Evolutionary conservation across 164 flowering plant genomes (phyloP).

Genomic region (Dillenia suffruticosa): DNA sequence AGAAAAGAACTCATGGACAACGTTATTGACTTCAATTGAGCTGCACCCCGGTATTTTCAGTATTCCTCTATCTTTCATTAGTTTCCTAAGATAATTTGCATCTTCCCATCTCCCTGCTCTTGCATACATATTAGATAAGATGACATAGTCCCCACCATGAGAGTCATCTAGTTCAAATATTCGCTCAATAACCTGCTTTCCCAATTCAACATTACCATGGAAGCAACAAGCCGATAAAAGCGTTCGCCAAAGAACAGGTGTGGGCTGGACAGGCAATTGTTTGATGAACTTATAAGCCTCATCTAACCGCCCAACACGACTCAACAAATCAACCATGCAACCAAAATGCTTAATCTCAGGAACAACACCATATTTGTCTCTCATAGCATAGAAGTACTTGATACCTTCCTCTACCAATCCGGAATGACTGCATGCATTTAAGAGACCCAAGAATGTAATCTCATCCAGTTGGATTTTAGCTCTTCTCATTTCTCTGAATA

Average conservation of each 20-base stretch:
- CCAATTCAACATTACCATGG: constrained; percentile 55
- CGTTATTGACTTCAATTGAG: constrained; percentile 60
- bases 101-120: constrained; percentile 66
- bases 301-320: constrained; percentile 53
- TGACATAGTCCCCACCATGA: constrained; percentile 75
- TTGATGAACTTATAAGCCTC: constrained; percentile 60
- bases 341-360: constrained; percentile 71
- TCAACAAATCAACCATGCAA: constrained; percentile 67
- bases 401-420: constrained; percentile 58
- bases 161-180: constrained; percentile 53
- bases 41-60: constrained; percentile 73
- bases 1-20: constrained; percentile 68
- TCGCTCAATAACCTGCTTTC: constrained; percentile 36
- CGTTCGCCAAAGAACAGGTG: constrained; percentile 69
- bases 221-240: constrained; percentile 59
- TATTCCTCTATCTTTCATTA: constrained; percentile 59
- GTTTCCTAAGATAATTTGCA: constrained; percentile 40
- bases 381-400: constrained; percentile 50
- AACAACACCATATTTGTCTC: constrained; percentile 30
- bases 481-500: constrained; percentile 53
- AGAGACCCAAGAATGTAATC: constrained; percentile 59
- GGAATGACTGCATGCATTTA: constrained; percentile 62
- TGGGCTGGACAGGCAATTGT: constrained; percentile 50
- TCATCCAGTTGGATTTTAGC: constrained; percentile 41
- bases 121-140: constrained; percentile 65